Percentiles rank a stretch among this genome's conserved stretches.
phyloP scores from a whole-genome alignment of 805 yeast species.

The Babjeviella inositovora region DNA sequence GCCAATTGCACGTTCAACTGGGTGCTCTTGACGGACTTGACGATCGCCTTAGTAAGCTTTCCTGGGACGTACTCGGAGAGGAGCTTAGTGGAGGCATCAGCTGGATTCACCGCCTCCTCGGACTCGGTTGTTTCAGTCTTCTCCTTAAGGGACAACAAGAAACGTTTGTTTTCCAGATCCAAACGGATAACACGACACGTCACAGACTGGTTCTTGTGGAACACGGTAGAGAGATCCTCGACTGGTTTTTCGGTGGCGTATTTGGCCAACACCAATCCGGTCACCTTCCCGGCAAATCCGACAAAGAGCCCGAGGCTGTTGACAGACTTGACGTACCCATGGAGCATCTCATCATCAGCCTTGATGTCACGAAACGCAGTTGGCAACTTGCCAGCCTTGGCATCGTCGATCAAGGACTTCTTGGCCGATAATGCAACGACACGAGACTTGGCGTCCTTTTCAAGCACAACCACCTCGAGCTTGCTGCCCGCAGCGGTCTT shows the following conservation, averaged over 20 bases:
- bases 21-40: constrained; percentile 51
- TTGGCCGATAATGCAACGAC: constrained; percentile 52
- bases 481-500: constrained; percentile 44
- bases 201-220: constrained; percentile 55
- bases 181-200: constrained; percentile 46
- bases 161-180: constrained; percentile 58
- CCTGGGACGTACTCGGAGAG: constrained; percentile 45
- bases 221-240: constrained; percentile 37
- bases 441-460: constrained; percentile 44
- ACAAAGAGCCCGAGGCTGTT: constrained; percentile 77
- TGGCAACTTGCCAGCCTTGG: constrained; percentile 38
- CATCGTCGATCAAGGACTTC: constrained; percentile 49
- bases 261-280: constrained; percentile 71
- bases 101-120: constrained; percentile 32
- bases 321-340: constrained; percentile 67
- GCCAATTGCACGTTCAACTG: constrained; percentile 67
- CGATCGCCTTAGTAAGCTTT: constrained; percentile 35
- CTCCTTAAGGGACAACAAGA: constrained; percentile 45
- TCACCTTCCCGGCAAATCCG: constrained; percentile 62
- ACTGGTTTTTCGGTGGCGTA: constrained; percentile 40
- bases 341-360: constrained; percentile 26
- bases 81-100: constrained; percentile 32
- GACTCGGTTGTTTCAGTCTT: constrained; percentile 5
- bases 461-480: constrained; percentile 46
- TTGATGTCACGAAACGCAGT: constrained; percentile 37